These are phyloP conservation scores for Pseudevernia furfuracea DNA, from an alignment of 495 filamentous ascomycete species.

Conservation along the genomic window DNA sequence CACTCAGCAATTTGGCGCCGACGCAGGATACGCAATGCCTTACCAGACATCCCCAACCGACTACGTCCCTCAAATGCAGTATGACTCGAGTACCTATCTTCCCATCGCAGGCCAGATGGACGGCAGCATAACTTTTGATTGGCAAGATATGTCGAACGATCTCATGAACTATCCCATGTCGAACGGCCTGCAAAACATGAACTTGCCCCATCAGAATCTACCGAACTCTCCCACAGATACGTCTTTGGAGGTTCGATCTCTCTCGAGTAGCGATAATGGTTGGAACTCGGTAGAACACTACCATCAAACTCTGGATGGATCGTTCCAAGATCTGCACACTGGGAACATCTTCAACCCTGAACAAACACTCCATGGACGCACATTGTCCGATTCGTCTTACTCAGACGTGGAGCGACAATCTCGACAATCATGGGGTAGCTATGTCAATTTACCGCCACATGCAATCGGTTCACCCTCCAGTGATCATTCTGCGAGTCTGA, in stretches of 20 bases:
- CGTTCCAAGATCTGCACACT: slow-evolving; percentile 44
- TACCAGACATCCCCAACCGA: slow-evolving; percentile 58
- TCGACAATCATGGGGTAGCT: slow-evolving; percentile 58
- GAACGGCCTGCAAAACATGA: slow-evolving; percentile 35
- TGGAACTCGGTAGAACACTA: slow-evolving; percentile 66
- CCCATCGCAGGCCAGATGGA: slow-evolving; percentile 58
- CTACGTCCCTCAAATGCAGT: slow-evolving; percentile 56
- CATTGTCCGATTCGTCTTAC: slow-evolving; percentile 75
- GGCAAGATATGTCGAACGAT: slow-evolving; percentile 64
- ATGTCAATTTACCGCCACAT: slow-evolving; percentile 61
- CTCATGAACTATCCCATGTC: slow-evolving; percentile 42
- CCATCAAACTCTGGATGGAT: slow-evolving; percentile 46
- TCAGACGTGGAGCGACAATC: slow-evolving; percentile 46
- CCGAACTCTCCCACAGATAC: slow-evolving; percentile 72
- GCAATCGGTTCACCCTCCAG: slow-evolving; percentile 63
- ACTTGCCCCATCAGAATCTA: slow-evolving; percentile 34
- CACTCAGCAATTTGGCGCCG: slow-evolving; percentile 37
- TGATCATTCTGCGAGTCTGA: slow-evolving; percentile 55
- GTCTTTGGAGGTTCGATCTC: slow-evolving; percentile 73
- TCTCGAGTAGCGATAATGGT: slow-evolving; percentile 76
- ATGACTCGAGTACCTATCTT: slow-evolving; percentile 57
- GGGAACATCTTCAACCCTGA: slow-evolving; percentile 75
- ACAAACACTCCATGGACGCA: slow-evolving; percentile 76
- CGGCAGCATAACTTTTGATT: slow-evolving; percentile 56
- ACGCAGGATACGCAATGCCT: slow-evolving; percentile 40